Conservation (phyloP, 2,329 filamentous ascomycete species). For the Sporothrix schenckii region DNA sequence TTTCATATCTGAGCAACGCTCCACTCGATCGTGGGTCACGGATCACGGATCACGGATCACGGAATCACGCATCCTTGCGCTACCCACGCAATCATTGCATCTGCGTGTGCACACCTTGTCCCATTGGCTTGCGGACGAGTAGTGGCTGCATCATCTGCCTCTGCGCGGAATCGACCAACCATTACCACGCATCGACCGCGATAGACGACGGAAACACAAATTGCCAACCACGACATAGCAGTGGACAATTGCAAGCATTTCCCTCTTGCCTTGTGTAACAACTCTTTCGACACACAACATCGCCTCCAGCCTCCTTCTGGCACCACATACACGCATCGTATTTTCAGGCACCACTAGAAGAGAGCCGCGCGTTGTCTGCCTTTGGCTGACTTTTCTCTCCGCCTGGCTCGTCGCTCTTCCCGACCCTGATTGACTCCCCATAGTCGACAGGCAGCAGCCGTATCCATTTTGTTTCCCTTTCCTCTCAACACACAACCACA, state of each 20-base stretch:
- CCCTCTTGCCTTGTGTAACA: constrained; percentile 8
- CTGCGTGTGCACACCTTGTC: constrained; percentile 8
- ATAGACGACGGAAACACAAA: constrained; percentile 9
- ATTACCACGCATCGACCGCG: neutral
- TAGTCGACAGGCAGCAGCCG: constrained; percentile 16
- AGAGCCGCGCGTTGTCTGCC: constrained; percentile 16
- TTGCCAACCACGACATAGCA: too few species aligned
- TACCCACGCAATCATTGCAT: constrained; percentile 24
- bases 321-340: neutral
- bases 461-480: neutral
- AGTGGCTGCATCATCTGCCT: constrained; percentile 4
- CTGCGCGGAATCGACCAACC: neutral
- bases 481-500: constrained; percentile 3
- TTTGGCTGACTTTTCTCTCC: constrained; percentile 2
- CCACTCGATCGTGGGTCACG: constrained; percentile 21
- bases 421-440: constrained; percentile 14
- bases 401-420: neutral
- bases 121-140: constrained; percentile 18
- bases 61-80: constrained; percentile 24
- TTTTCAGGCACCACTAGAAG: neutral
- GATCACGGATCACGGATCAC: constrained; percentile 28
- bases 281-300: neutral
- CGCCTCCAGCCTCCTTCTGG: neutral
- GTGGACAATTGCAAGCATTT: constrained; percentile 19
- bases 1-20: constrained; percentile 8